Evolutionary conservation across 106 monocot species (phyloP).

Genomic region (Phalaenopsis aphrodite): DNA sequence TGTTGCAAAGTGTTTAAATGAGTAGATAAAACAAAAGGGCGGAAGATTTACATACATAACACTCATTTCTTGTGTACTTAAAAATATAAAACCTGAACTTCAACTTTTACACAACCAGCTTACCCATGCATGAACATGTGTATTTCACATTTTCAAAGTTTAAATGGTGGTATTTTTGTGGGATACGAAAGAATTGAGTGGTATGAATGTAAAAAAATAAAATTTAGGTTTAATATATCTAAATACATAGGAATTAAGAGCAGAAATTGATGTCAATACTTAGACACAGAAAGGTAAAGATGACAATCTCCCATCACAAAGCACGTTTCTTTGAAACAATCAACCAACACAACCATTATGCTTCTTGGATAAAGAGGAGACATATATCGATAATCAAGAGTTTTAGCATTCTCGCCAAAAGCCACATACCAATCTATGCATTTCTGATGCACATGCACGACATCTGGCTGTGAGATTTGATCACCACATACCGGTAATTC

Average conservation of each 20-base stretch:
- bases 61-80: no score
- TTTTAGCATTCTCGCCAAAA: not conserved
- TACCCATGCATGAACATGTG: no score
- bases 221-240: no score
- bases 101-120: no score
- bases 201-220: no score
- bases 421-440: slow-evolving; percentile 20
- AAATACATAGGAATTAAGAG: no score
- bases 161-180: no score
- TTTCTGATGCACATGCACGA: slow-evolving; percentile 18
- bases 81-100: no score
- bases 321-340: not conserved
- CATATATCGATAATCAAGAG: not conserved
- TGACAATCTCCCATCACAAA: not conserved
- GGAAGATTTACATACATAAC: no score
- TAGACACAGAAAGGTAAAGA: not conserved
- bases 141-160: no score
- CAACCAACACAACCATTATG: not conserved
- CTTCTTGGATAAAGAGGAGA: not conserved
- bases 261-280: not conserved
- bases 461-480: slow-evolving; percentile 10
- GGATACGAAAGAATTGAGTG: no score
- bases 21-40: not conserved
- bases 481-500: slow-evolving; percentile 5
- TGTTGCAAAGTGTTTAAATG: not conserved